Evolutionary conservation across 2,329 filamentous ascomycete species (phyloP).

Genomic region (Fulvia fulva): DNA sequence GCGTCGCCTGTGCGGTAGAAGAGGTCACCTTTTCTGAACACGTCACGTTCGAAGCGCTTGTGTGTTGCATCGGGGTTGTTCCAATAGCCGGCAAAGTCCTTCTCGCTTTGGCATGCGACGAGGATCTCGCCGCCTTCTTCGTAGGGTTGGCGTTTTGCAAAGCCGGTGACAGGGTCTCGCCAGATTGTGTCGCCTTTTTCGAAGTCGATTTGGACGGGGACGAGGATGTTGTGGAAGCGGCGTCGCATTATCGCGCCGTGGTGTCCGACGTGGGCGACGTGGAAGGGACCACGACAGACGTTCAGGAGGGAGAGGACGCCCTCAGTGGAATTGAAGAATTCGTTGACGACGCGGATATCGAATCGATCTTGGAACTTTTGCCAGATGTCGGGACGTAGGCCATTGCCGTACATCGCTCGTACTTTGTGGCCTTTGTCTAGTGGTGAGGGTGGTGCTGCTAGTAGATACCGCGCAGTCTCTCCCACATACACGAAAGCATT

Average conservation of each 20-base stretch:
- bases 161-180: slow-evolving; percentile 64
- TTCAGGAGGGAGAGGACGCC: slow-evolving; percentile 58
- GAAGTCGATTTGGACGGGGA: slow-evolving; percentile 66
- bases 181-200: slow-evolving; percentile 61
- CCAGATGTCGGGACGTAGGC: slow-evolving; percentile 67
- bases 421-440: slow-evolving; percentile 58
- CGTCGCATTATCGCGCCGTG: slow-evolving; percentile 61
- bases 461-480: slow-evolving; percentile 70
- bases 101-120: slow-evolving; percentile 55
- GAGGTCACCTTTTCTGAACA: slow-evolving; percentile 47
- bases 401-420: slow-evolving; percentile 61
- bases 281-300: slow-evolving; percentile 52
- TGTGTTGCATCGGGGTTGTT: slow-evolving; percentile 62
- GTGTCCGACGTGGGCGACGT: slow-evolving; percentile 63
- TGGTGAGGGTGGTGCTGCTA: slow-evolving; percentile 62
- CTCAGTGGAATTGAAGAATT: slow-evolving; percentile 78
- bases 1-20: slow-evolving; percentile 49
- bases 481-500: slow-evolving; percentile 75
- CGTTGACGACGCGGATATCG: slow-evolving; percentile 58
- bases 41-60: slow-evolving; percentile 49
- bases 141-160: slow-evolving; percentile 60
- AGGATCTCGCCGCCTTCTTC: slow-evolving; percentile 72
- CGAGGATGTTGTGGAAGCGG: slow-evolving; percentile 51
- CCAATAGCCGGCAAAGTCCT: slow-evolving; percentile 66
- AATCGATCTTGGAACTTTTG: slow-evolving; percentile 60